A percentile compares a stretch with the other conserved stretches of the same genome.
Evolutionary conservation across 1,284 basidiomycete genomes (phyloP).

Genomic region (Ustilago tritici): DNA sequence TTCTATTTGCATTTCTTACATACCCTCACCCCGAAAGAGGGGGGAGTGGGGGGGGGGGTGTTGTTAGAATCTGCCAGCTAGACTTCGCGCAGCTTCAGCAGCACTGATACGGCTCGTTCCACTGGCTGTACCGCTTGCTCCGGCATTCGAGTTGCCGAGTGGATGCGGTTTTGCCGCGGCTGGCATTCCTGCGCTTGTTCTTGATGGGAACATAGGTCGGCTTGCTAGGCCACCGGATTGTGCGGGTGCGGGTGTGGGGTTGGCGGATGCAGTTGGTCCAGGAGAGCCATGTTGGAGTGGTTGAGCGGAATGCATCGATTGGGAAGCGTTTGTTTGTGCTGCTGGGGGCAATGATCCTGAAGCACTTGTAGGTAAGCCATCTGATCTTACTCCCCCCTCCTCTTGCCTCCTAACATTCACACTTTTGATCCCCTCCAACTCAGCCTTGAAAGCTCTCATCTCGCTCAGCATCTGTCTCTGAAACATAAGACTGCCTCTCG

Average conservation of each 20-base stretch:
- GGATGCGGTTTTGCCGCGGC: slow-evolving; percentile 16
- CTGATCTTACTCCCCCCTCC: slow-evolving; percentile 10
- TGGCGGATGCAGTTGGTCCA: slow-evolving; percentile 12
- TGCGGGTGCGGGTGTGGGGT: not conserved
- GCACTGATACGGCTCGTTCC: slow-evolving; percentile 45
- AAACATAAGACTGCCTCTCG: slow-evolving; percentile 52
- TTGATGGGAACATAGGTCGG: slow-evolving; percentile 36
- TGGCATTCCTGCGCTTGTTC: not conserved
- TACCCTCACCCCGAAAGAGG: no score
- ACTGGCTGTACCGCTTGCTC: slow-evolving; percentile 35
- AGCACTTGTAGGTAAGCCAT: slow-evolving; percentile 2
- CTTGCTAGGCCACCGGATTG: not conserved
- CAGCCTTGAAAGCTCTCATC: slow-evolving; percentile 40
- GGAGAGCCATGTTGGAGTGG: not conserved
- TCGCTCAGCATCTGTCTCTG: slow-evolving; percentile 40
- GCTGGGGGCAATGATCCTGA: not conserved
- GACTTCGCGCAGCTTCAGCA: slow-evolving; percentile 44
- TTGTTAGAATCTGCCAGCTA: slow-evolving; percentile 53
- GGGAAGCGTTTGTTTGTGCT: slow-evolving; percentile 15
- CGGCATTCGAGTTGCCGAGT: slow-evolving; percentile 49
- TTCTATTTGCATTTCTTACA: no score
- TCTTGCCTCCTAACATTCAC: not conserved
- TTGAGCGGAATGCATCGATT: slow-evolving; percentile 11
- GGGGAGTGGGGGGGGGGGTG: no score
- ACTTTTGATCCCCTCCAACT: slow-evolving; percentile 17